Conservation (phyloP, 2,329 filamentous ascomycete genomes). For the Neofusicoccum kwambonambiense region DNA sequence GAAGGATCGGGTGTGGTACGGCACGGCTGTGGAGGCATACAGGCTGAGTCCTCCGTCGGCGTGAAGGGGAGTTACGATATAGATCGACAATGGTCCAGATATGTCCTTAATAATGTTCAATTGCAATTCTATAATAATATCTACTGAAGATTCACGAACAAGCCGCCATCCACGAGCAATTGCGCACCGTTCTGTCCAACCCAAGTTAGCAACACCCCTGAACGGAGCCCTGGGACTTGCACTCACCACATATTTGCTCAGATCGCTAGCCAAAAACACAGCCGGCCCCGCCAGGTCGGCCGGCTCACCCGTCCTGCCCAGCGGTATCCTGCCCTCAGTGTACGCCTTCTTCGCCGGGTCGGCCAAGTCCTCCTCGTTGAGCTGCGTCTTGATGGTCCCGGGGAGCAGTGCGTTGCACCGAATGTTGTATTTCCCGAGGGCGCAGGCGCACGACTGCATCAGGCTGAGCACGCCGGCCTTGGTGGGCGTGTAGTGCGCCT, state of each 20-base stretch:
- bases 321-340: conserved; percentile 78
- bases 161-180: conserved; percentile 79
- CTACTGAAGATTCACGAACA: conserved; percentile 86
- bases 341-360: conserved; percentile 70
- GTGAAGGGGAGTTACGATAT: not conserved
- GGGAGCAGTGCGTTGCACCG: conserved; percentile 82
- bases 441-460: conserved; percentile 81
- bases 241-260: conserved; percentile 52
- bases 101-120: not conserved
- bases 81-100: not conserved
- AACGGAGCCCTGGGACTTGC: not conserved
- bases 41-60: conserved; percentile 23
- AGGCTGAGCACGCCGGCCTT: conserved; percentile 79
- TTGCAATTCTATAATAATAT: not conserved
- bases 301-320: conserved; percentile 71
- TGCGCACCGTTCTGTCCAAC: conserved; percentile 67
- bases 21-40: conserved; percentile 72
- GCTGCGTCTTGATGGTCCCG: conserved; percentile 77
- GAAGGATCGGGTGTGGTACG: conserved; percentile 67
- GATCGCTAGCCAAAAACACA: conserved; percentile 76
- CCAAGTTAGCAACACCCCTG: not conserved
- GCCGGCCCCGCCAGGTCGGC: conserved; percentile 79
- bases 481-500: conserved; percentile 85
- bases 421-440: conserved; percentile 72
- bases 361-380: conserved; percentile 80